Evolutionary conservation across 805 yeast genomes (phyloP).

Genomic region (Candida ponderosae): DNA sequence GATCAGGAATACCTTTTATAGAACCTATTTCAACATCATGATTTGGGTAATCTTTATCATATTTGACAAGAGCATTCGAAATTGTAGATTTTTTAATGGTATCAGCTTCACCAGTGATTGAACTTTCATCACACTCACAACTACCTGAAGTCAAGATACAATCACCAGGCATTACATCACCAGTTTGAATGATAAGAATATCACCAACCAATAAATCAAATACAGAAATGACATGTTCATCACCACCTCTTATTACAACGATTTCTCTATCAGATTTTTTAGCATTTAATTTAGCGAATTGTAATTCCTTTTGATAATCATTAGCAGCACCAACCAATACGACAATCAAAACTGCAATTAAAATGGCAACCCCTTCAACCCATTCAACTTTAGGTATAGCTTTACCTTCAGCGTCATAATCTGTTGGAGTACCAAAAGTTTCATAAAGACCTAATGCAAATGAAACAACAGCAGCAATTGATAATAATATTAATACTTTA

Average conservation of each 20-base stretch:
- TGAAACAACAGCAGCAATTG: constrained; percentile 84
- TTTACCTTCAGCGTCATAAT: constrained; percentile 71
- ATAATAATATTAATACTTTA: constrained; percentile 75
- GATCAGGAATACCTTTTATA: constrained; percentile 46
- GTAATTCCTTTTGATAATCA: constrained; percentile 94
- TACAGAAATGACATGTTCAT: constrained; percentile 59
- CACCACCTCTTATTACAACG: constrained; percentile 67
- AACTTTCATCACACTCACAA: constrained; percentile 85
- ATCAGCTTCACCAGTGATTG: constrained; percentile 90
- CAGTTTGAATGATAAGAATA: constrained; percentile 74
- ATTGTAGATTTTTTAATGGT: constrained; percentile 68
- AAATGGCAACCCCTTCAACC: constrained; percentile 98
- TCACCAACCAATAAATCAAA: constrained; percentile 84
- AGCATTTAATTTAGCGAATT: constrained; percentile 79
- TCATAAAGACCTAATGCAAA: constrained; percentile 88
- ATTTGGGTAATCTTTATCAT: constrained; percentile 18
- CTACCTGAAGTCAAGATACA: constrained; percentile 65
- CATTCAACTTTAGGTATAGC: constrained; percentile 83
- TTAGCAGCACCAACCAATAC: constrained; percentile 92
- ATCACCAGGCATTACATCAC: constrained; percentile 91
- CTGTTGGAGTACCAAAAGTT: constrained; percentile 77
- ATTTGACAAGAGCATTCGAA: constrained; percentile 24
- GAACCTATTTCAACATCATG: constrained; percentile 28
- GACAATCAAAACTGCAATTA: constrained; percentile 84
- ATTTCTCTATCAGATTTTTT: constrained; percentile 81